Evolutionary conservation across 345 rosid genomes (phyloP).

Genomic region (Leavenworthia alabamica): DNA sequence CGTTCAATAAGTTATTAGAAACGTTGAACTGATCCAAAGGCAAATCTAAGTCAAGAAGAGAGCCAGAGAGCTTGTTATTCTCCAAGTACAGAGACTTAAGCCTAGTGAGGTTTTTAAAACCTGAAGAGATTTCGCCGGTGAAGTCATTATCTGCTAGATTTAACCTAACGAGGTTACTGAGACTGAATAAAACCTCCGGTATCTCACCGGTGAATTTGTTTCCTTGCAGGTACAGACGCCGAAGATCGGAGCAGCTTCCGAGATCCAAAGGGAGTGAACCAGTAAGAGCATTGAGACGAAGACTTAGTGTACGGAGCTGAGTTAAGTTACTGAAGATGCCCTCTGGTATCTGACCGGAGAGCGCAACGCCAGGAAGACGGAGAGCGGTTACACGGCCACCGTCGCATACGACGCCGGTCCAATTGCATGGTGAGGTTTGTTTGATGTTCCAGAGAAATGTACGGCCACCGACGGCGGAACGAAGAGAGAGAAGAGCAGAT

Average conservation of each 20-base stretch:
- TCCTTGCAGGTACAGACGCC: slow-evolving; percentile 74
- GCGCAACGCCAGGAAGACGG: slow-evolving; percentile 73
- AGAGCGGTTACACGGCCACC: slow-evolving; percentile 63
- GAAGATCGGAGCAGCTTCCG: slow-evolving; percentile 48
- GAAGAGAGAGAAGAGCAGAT: slow-evolving; percentile 66
- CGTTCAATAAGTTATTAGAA: slow-evolving; percentile 69
- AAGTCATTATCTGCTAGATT: slow-evolving; percentile 60
- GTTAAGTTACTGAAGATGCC: slow-evolving; percentile 79
- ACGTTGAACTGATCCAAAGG: slow-evolving; percentile 68
- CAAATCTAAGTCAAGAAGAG: slow-evolving; percentile 41
- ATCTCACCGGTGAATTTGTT: slow-evolving; percentile 72
- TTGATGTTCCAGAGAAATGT: slow-evolving; percentile 64
- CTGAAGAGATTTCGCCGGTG: slow-evolving; percentile 52
- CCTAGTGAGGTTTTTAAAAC: slow-evolving; percentile 60
- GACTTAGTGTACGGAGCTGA: slow-evolving; percentile 63
- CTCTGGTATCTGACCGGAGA: slow-evolving; percentile 56
- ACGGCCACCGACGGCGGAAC: slow-evolving; percentile 77
- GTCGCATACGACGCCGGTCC: slow-evolving; percentile 75
- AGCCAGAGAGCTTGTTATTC: slow-evolving; percentile 58
- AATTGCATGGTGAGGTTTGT: slow-evolving; percentile 53
- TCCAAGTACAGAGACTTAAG: slow-evolving; percentile 67
- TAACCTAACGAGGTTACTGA: slow-evolving; percentile 56
- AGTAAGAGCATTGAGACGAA: slow-evolving; percentile 66
- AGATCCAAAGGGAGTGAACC: slow-evolving; percentile 79
- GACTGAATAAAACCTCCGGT: slow-evolving; percentile 49